Conservation (phyloP, 2,329 filamentous ascomycete genomes). For the Sporothrix brasiliensis region DNA sequence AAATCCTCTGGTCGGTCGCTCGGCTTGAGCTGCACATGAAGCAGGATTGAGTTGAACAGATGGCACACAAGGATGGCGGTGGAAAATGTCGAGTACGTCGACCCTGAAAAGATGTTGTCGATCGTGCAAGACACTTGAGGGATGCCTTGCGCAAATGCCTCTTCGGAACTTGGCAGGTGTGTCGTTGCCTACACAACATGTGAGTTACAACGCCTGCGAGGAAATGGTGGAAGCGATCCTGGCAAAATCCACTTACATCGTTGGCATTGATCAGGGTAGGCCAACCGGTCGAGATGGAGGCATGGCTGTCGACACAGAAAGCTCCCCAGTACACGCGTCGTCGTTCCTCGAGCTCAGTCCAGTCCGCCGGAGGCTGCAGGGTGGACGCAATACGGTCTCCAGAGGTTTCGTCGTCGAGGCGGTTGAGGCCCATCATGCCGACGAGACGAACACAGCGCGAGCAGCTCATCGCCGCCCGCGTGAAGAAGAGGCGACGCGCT, state of each 20-base stretch:
- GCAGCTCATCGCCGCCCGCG: conserved; percentile 79
- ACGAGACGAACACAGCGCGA: conserved; percentile 70
- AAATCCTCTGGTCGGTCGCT: conserved; percentile 74
- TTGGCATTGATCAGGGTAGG: conserved; percentile 75
- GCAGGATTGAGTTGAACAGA: conserved; percentile 78
- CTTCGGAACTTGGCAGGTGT: conserved; percentile 77
- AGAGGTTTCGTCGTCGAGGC: conserved; percentile 66
- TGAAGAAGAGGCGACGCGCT: conserved; percentile 82
- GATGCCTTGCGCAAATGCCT: conserved; percentile 69
- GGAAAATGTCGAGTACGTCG: conserved; percentile 70
- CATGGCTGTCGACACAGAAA: conserved; percentile 81
- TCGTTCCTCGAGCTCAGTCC: conserved; percentile 76
- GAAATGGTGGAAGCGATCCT: background rate
- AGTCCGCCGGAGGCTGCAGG: conserved; percentile 72
- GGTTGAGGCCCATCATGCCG: conserved; percentile 84
- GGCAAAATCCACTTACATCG: conserved; percentile 55
- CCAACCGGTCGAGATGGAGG: conserved; percentile 89
- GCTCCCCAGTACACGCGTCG: conserved; percentile 83
- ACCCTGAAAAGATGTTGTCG: conserved; percentile 63
- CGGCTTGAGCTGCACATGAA: conserved; percentile 73
- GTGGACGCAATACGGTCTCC: conserved; percentile 68
- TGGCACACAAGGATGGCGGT: conserved; percentile 73
- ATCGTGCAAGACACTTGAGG: conserved; percentile 66
- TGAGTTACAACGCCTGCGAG: background rate
- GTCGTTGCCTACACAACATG: conserved; percentile 63